Evolutionary conservation across 768 basidiomycete genomes (phyloP), one percentile per base, ranked within the genome.

Genomic region (Mycena alexandri): DNA sequence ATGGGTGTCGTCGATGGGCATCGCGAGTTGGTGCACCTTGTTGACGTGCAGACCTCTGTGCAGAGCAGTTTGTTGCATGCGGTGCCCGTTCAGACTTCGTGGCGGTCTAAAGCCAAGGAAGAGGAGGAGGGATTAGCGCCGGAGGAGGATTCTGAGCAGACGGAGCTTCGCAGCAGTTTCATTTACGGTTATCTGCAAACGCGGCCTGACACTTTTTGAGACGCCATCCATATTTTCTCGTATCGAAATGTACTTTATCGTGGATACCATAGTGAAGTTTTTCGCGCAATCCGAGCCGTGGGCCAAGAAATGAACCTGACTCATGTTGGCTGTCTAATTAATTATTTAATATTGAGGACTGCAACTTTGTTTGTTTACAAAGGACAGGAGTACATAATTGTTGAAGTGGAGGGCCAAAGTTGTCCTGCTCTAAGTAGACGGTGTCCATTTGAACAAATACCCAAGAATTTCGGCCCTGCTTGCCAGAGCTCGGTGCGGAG

Each of bases 11-110:
- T 71, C 3, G 70, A 64, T 11, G 68, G 67, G 24, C 76, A 78
- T 25, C 72, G 67, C 21, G 50, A 76, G 25, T 63, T 80, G n/a
- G 78, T 82, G 21, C 79, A 78, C 62, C 75, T 82, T 4, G 57
- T 80, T 36, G 80, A 82, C 67, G 80, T 80, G 6, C 81, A 81
- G 71, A 75, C 68, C 38, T 81, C 80, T 7, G 79, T 82, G 14
- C 75, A 76, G 48, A 69, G 71, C 43, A 70, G 70, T 55, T 67
- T 81, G 73, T n/a, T 48, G 41, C 46, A 64, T 14, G 33, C 48
- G 24, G n/a, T 25, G 59, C 25, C 53, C 38, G 34, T 25, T 24
- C 50, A 57, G 21, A 56, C 19, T 17, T 41, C 41, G 6, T 25
- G 17, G 43, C 29, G 19, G 46, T 38, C 38, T 10, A 38, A 41